Percentiles rank a stretch among this genome's conserved stretches.
These are phyloP conservation scores for Mortierella sp. DNA, from an alignment of 371 early-diverging fungal species.

Conservation along the genomic window DNA sequence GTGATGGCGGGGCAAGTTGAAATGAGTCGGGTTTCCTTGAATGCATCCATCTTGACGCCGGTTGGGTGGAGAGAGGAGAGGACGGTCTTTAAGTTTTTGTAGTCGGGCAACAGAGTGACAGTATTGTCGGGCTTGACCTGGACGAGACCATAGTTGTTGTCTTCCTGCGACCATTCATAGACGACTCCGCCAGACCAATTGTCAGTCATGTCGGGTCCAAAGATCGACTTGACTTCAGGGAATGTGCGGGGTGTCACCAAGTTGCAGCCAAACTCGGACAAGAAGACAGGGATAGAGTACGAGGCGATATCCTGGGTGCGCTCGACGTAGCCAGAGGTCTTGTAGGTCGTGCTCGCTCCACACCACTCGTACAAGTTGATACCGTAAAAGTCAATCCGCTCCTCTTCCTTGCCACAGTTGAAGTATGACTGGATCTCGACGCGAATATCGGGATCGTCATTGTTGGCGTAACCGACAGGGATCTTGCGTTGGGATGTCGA, in stretches of 20 bases:
- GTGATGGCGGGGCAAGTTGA: conserved; percentile 70
- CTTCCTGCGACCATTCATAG: conserved; percentile 87
- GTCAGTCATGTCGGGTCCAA: conserved; percentile 76
- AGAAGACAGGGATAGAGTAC: conserved; percentile 73
- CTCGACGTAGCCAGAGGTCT: conserved; percentile 72
- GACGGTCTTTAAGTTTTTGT: conserved; percentile 61
- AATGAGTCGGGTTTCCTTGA: conserved; percentile 52
- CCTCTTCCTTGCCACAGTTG: conserved; percentile 77
- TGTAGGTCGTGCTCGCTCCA: conserved; percentile 63
- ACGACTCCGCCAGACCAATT: conserved; percentile 85
- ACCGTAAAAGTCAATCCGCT: conserved; percentile 79
- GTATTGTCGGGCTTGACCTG: conserved; percentile 66
- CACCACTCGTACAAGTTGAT: conserved; percentile 82
- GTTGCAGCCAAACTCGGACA: conserved; percentile 80
- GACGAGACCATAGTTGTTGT: conserved; percentile 85
- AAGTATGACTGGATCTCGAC: conserved; percentile 79
- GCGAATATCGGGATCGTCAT: conserved; percentile 82
- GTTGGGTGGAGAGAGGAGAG: conserved; percentile 61
- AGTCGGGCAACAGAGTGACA: conserved; percentile 61
- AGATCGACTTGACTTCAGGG: conserved; percentile 74
- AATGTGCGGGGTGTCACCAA: conserved; percentile 68
- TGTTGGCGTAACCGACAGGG: conserved; percentile 88
- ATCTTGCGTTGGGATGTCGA: conserved; percentile 62
- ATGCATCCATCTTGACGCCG: conserved; percentile 66
- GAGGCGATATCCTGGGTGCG: conserved; percentile 68